Evolutionary conservation across 1,139 yeast genomes (phyloP), one percentile per base, ranked within the genome.

Genomic region (Scheffersomyces lignicola): DNA sequence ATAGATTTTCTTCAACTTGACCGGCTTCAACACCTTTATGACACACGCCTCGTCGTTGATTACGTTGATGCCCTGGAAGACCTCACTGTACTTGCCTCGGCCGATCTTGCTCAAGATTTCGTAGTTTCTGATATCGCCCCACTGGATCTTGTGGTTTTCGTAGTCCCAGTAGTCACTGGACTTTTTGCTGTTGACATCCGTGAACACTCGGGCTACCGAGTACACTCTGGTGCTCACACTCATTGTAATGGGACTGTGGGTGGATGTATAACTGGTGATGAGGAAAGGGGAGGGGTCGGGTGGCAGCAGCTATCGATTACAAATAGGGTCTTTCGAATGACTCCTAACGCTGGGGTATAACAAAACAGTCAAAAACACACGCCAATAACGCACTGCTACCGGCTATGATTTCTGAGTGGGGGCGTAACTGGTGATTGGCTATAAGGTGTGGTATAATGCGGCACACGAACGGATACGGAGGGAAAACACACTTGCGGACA

Each of bases 11-110:
- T 84, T 84, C 65, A 83, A 72, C 58, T 83, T 84, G 10, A 84
- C 89, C 2, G 94, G 94, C 52, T 84, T 84, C 50, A 84, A 66
- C 13, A 83, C 89, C 55, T 84, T 84, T 42, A 84, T 81, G 27
- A 81, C 86, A 54, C 83, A 78, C 24, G 73, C 76, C 55, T 65
- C 73, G 43, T 65, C 68, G 49, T 68, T 63, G 42, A 63, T 43
- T 35, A 67, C 61, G 51, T 74, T 71, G 40, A 75, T 65, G 23
- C 83, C 94, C 64, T 76, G 83, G 59, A 94, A 94, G 27, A 95
- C 99, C 62, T 94, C 99, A 7, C 96, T 86, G 62, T 94, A 94
- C 65, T 92, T 92, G 34, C 99, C 98, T 42, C 98, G 78, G 18
- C 99, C 99, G 34, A 94, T 87, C 60, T 92, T 92, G 45, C 83